These are phyloP conservation scores for Podospora comata DNA, from an alignment of 495 filamentous ascomycete species.

Conservation along the genomic window DNA sequence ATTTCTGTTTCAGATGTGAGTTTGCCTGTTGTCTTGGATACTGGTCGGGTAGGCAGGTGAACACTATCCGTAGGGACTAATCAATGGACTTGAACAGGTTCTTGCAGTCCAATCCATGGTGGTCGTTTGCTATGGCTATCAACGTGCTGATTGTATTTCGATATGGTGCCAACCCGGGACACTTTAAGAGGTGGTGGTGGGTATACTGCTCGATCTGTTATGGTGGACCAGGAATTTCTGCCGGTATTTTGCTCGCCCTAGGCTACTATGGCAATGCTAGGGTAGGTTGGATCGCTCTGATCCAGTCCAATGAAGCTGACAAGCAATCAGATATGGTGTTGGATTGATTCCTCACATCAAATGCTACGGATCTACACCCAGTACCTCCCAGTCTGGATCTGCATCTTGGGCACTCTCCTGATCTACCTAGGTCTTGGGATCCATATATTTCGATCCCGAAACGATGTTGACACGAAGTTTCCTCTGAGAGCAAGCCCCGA, in stretches of 20 bases:
- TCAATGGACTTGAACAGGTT: conserved; percentile 38
- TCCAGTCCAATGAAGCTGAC: neutral
- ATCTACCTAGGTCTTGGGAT: conserved; percentile 67
- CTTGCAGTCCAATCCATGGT: conserved; percentile 57
- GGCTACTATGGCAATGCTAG: neutral
- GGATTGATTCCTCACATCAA: conserved; percentile 63
- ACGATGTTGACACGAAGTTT: conserved; percentile 29
- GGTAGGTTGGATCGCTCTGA: neutral
- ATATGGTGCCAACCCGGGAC: conserved; percentile 59
- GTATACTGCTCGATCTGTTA: conserved; percentile 70
- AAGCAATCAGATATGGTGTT: conserved; percentile 65
- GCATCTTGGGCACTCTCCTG: conserved; percentile 58
- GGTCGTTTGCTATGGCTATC: conserved; percentile 73
- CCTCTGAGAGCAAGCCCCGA: conserved; percentile 8
- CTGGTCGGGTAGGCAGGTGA: conserved; percentile 3
- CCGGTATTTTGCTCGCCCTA: neutral
- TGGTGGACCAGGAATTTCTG: conserved; percentile 36
- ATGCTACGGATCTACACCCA: conserved; percentile 66
- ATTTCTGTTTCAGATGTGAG: conserved; percentile 63
- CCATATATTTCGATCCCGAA: conserved; percentile 55
- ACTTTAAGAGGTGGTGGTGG: conserved; percentile 63
- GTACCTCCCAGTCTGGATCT: conserved; percentile 74
- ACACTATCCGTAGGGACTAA: neutral
- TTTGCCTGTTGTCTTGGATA: conserved; percentile 42
- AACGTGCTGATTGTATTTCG: conserved; percentile 87